Conservation (phyloP, 2,329 filamentous ascomycete species). For the Macrophomina tecta region DNA sequence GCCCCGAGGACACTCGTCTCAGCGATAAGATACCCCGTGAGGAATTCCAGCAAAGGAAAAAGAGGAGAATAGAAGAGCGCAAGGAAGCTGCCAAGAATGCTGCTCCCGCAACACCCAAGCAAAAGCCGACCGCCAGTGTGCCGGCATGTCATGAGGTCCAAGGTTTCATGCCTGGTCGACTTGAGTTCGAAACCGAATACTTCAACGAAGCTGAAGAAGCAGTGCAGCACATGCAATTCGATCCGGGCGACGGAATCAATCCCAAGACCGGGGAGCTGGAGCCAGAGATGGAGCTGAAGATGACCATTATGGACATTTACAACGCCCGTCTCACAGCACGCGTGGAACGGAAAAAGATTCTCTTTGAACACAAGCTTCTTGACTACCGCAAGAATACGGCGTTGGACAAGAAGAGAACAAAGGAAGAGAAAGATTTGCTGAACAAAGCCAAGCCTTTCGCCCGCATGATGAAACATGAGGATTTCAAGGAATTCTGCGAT, state of each 20-base stretch:
- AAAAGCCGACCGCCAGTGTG: slow-evolving; percentile 93
- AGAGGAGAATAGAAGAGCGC: slow-evolving; percentile 88
- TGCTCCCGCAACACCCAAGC: slow-evolving; percentile 83
- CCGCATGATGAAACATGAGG: slow-evolving; percentile 91
- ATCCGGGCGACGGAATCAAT: slow-evolving; percentile 92
- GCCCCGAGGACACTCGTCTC: slow-evolving; percentile 78
- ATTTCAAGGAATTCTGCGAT: slow-evolving; percentile 85
- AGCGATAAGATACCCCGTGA: slow-evolving; percentile 84
- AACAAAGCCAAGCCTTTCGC: slow-evolving; percentile 97
- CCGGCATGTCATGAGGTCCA: slow-evolving; percentile 97
- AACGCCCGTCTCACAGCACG: slow-evolving; percentile 89
- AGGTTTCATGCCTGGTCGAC: slow-evolving; percentile 95
- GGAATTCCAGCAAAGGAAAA: slow-evolving; percentile 91
- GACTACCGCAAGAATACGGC: slow-evolving; percentile 93
- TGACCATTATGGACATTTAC: slow-evolving; percentile 98
- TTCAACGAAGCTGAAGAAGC: slow-evolving; percentile 98
- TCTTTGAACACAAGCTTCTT: slow-evolving; percentile 92
- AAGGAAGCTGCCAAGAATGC: slow-evolving; percentile 87
- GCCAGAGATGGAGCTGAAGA: slow-evolving; percentile 95
- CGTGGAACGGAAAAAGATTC: slow-evolving; percentile 92
- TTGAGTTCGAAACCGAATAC: slow-evolving; percentile 98
- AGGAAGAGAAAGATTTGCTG: slow-evolving; percentile 89
- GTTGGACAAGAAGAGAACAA: slow-evolving; percentile 90
- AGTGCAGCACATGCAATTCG: slow-evolving; percentile 97
- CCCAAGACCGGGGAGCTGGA: slow-evolving; percentile 83